Base-by-base conservation (phyloP, 306 rosid genomes). In the Styphnolobium japonicum region DNA sequence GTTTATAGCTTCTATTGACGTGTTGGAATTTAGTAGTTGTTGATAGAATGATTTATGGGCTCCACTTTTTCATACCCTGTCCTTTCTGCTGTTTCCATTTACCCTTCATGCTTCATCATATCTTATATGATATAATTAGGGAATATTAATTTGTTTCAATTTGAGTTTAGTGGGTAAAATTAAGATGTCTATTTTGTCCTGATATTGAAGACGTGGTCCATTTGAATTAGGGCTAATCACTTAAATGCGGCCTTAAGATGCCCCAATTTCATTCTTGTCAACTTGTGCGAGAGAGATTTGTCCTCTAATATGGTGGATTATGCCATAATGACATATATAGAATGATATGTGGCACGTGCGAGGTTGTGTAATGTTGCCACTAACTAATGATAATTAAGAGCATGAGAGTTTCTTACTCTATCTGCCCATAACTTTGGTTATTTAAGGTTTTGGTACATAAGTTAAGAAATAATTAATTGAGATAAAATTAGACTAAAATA, bases 1-100 rank as follows among this genome's bases (percentile, higher is more conserved):
- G 48, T 80, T 85, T 79, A 71, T 58, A 61, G 80, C 57, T 45
- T 79, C 25, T 76, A 80, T 73, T 68, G 90, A 86, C 86, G 84
- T 78, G 57, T 86, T 79, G 90, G 85, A 82, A 73, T 90, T 89
- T 87, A 68, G 87, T 67, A 80, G 73, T 84, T 36, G 86, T 83
- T 69, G 10, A 80, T 81, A 60, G 90, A 78, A 86, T 86, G 85
- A 75, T 77, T 58, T 70, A 83, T 73, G 87, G 88, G 96, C 73
- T 64, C 92, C 91, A 81, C 71, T 21, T 12, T 72, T 61, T 82
- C 34, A 71, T 67, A 29, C 22, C 82, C 57, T 82, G 95, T 93
- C 90, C 75, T 75, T 86, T 90, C 76, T 63, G 14, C 43, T 88
- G 92, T 81, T 72, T 72, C 42, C 65, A 57, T 74, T 77, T 84